phyloP scores from a whole-genome alignment of 2,329 filamentous ascomycete species.

The Aurifilum marmelostoma region DNA sequence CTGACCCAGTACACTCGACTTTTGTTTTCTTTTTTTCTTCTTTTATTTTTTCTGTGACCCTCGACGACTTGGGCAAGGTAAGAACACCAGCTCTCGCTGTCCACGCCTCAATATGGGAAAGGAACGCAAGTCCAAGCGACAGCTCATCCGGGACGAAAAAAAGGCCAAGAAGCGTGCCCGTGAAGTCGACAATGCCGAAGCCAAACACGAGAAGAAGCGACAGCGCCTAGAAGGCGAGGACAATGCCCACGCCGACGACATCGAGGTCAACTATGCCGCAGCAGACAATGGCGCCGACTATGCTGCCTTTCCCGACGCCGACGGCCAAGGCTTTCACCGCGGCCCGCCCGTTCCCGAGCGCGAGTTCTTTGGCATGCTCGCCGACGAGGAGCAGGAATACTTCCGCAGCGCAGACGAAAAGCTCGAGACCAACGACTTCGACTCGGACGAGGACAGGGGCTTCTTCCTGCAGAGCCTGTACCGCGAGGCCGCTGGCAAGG shows the following conservation, averaged over 20 bases:
- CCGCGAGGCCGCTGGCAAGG: constrained; percentile 85
- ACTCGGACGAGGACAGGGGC: constrained; percentile 70
- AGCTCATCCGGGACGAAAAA: constrained; percentile 43
- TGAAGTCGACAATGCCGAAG: constrained; percentile 36
- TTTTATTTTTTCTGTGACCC: too few relatives aligned
- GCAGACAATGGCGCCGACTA: constrained; percentile 19
- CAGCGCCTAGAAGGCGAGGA: constrained; percentile 32
- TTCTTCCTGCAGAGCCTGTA: constrained; percentile 82
- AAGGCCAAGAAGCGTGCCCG: constrained; percentile 40
- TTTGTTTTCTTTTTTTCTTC: background rate
- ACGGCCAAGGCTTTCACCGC: constrained; percentile 7
- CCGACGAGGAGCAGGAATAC: constrained; percentile 93
- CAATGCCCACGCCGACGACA: constrained; percentile 20
- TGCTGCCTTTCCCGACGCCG: background rate
- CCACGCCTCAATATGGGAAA: constrained; percentile 37
- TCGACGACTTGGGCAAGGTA: background rate
- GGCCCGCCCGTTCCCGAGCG: constrained; percentile 50
- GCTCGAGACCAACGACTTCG: constrained; percentile 88
- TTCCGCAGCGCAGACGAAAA: constrained; percentile 89
- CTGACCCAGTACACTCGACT: background rate
- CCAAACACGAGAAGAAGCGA: constrained; percentile 34
- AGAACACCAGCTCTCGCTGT: background rate
- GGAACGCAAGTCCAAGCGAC: constrained; percentile 42
- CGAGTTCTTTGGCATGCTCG: constrained; percentile 91
- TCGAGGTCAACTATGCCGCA: background rate